Evolutionary conservation across 768 basidiomycete species (phyloP).

Genomic region (Leccinum subgranulosum): DNA sequence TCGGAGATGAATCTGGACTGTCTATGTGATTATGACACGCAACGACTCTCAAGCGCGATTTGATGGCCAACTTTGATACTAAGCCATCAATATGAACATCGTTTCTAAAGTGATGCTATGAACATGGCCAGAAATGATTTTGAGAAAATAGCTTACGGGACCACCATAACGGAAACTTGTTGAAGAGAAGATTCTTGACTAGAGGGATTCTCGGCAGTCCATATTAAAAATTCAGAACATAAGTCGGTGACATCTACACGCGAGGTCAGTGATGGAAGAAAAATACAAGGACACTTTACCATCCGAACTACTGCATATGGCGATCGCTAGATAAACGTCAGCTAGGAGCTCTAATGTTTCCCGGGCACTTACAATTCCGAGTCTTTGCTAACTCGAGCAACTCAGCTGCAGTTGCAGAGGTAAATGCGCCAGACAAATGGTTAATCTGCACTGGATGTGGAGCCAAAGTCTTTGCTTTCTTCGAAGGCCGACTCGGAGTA

Average conservation of each 20-base stretch:
- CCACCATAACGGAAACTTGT: slow-evolving; percentile 18
- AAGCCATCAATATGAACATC: slow-evolving; percentile 12
- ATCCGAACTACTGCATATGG: slow-evolving; percentile 15
- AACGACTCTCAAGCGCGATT: slow-evolving; percentile 16
- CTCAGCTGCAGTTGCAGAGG: slow-evolving; percentile 7
- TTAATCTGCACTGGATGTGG: not conserved
- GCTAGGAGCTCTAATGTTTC: not conserved
- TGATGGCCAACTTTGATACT: slow-evolving; percentile 10
- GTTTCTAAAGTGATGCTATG: slow-evolving; percentile 10
- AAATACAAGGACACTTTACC: slow-evolving; percentile 6
- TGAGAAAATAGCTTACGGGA: slow-evolving; percentile 12
- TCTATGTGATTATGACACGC: slow-evolving; percentile 13
- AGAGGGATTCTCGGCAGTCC: slow-evolving; percentile 5
- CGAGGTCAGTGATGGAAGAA: slow-evolving; percentile 1
- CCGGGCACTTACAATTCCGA: slow-evolving; percentile 19
- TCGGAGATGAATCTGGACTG: slow-evolving; percentile 15
- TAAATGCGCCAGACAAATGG: not conserved
- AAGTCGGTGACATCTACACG: slow-evolving; percentile 17
- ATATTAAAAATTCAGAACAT: slow-evolving; percentile 18
- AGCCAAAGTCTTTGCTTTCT: slow-evolving; percentile 8
- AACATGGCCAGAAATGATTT: not conserved
- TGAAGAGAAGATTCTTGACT: not conserved
- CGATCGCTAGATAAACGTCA: slow-evolving; percentile 18
- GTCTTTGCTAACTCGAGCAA: slow-evolving; percentile 18
- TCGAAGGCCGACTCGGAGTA: not conserved